Evolutionary conservation across 441 rosid genomes (phyloP), one percentile per base, ranked within the genome.

Genomic region (Biscutella auriculata): DNA sequence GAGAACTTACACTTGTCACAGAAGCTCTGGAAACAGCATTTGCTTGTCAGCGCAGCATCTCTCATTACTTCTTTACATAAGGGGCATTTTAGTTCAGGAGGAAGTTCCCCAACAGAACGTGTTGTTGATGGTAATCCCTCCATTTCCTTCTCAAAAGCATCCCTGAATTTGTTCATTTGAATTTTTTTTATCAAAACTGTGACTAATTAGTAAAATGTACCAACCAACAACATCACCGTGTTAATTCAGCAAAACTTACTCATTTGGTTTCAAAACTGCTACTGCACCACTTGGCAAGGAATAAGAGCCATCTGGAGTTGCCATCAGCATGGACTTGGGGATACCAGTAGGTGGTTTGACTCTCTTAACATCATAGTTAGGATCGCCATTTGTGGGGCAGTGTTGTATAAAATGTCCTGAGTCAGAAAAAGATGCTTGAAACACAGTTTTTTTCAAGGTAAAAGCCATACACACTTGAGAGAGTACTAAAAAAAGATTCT

Each of bases 371-470:
- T 89, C 94, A 64, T 73, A 94, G 60, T 72, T 79, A 28, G 97
- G n/a, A n/a, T n/a, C n/a, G n/a, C n/a, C n/a, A n/a, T n/a, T n/a
- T n/a, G n/a, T n/a, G n/a, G n/a, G n/a, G 50, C 97, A 94, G 73
- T 94, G 99, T 76, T 94, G 99, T 76, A 94, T 90, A 63, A 77
- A 87, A 79, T 94, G 99, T 34, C 99, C 99, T 89, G 83, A 33
- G 47, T 47, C 27, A 55, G 61, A 52, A 28, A 63, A 36, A 25
- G 16, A 60, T 6, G 44, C 27, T 67, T 44, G 27, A 55, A 12
- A 55, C 34, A 47, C 13, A 41, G 11, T 11, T 43, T 45, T 37
- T 37, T 46, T 28, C 40, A 13, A 33, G 46, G 32, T 9, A 19
- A 55, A 30, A 57, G 14, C 25, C 16, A 50, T 19, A 32, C 66